Base-by-base conservation (phyloP, 768 basidiomycete species). In the Hypholoma sublateritium region DNA sequence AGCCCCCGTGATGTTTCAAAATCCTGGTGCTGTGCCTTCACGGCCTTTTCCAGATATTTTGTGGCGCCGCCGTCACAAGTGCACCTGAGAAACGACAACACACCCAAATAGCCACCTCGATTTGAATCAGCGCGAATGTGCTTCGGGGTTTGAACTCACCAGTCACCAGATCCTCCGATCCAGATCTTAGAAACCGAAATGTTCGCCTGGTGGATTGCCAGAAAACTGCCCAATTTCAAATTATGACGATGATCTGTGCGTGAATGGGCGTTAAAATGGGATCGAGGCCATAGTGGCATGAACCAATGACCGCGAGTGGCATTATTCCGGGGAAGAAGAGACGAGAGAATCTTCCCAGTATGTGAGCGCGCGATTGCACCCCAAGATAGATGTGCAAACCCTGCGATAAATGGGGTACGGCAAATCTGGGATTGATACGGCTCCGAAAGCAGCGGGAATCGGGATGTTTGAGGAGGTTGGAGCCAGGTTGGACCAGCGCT, bases 1-100 rank as follows among this genome's bases (percentile, higher is more conserved):
- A 64, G 60, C 62, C 58, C 67, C 65, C 61, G 64, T 71, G 70
- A 73, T 74, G 69, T 74, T 72, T 71, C 67, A 69, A 63, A 64
- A 67, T 64, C 58, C 50, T 53, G 41, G 45, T 58, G 51, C 62
- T 62, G 56, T 63, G 57, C 62, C 63, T 70, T 60, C 60, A 66
- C 64, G 68, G 69, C 60, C 66, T 57, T 71, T 70, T 65, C 69
- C 69, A 71, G 65, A 66, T 65, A 62, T 56, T 59, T 66, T 61
- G 51, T 58, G 62, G 55, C 70, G 70, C 66, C 72, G 65, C 66
- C 61, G 60, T 66, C 42, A 55, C 56, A 58, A 53, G 34, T 47
- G 49, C 48, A 55, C 56, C 43, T 60, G 55, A 45, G 52, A 59
- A 61, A 52, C 46, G 53, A 59, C 64, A 68, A 62, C 56, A 64